Evolutionary conservation across 305 asterid genomes (phyloP), one percentile per base, ranked within the genome.

Genomic region (Fraxinus floribunda): DNA sequence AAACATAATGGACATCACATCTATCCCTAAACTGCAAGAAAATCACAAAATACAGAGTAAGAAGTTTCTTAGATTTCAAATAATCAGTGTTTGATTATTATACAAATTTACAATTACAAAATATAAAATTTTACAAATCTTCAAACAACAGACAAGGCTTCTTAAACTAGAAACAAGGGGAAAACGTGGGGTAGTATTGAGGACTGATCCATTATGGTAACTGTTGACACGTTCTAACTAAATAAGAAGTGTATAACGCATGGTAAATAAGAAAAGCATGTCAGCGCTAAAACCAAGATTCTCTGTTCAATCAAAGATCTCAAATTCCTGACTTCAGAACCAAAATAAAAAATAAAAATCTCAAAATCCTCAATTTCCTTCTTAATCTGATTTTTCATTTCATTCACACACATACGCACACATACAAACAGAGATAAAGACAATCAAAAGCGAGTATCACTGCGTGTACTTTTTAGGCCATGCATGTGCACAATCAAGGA

Each of bases 401-500:
- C 62, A 79, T 38, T 8, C 20, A 36, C 83, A 60, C 52, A 57
- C 68, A 18, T 18, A 1, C 68, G 68, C 68, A 57, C 16, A 64
- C 30, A 70, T 30, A 32, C 41, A 30, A 1, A 70, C 20, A 70
- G 22, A 70, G 39, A 70, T 29, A 68, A 9, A 62, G 34, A 30
- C 75, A 32, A 30, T 30, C 76, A 30, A 13, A 30, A 7, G 36
- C 76, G 44, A 13, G 24, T 32, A 44, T 39, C 62, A 34, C 55
- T 49, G 15, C 72, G 77, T 41, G 57, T 78, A 80, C 62, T 77
- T 75, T 13, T 35, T 29, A 78, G 82, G 76, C 49, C 85, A 77
- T 85, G 91, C 89, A 86, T 85, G 87, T 34, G 38, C 64, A 57
- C 41, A 74, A 32, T 38, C 52, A 72, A 36, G 71, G 66, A 78